Base-by-base conservation (phyloP, 2,329 filamentous ascomycete genomes). In the Chaetomiaceae sp. region DNA sequence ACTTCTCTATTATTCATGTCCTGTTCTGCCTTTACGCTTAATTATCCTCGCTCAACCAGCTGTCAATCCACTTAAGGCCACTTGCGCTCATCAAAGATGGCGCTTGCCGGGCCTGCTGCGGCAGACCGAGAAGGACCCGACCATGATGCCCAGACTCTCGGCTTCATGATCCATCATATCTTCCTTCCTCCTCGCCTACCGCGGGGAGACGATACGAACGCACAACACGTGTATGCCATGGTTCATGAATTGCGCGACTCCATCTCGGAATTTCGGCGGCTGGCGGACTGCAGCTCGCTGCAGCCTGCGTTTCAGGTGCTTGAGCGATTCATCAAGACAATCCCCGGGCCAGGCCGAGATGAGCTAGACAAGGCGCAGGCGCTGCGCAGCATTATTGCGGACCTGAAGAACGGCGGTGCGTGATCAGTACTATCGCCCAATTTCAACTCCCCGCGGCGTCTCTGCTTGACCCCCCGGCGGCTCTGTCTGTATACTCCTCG, bases 161-260 rank as follows among this genome's bases (percentile, higher is more conserved):
- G 29, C n/a, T 42, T 29, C 38, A 42, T 42, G 38, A 42, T 42
- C 23, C 27, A 42, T 11, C 38, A 55, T 34, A 44, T 55, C 13
- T 70, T 70, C 25, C 52, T 71, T 2, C 66, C 69, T 0, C 58
- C 66, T 0, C 60, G 64, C 4, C 55, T 68, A 0, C 69, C 69
- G 4, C 57, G 57, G 21, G 18, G 47, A 5, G 48, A 57, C 20
- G 59, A 61, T 40, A 41, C 38, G 18, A 23, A 42, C 5, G 11
- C 38, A 5, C 9, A 11, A 18, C 7, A 42, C 38, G 14, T 42
- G 23, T 6, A 16, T 42, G 14, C 38, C 23, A 27, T 18, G 5
- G 13, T 42, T 29, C 38, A 11, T 16, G 23, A 21, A 13, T 18
- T 42, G 9, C 13, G 38, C 38, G 38, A 29, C 11, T 42, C 38